phyloP scores from a whole-genome alignment of 176 grass and related monocot genomes.

The Dendrocalamus sinicus region DNA sequence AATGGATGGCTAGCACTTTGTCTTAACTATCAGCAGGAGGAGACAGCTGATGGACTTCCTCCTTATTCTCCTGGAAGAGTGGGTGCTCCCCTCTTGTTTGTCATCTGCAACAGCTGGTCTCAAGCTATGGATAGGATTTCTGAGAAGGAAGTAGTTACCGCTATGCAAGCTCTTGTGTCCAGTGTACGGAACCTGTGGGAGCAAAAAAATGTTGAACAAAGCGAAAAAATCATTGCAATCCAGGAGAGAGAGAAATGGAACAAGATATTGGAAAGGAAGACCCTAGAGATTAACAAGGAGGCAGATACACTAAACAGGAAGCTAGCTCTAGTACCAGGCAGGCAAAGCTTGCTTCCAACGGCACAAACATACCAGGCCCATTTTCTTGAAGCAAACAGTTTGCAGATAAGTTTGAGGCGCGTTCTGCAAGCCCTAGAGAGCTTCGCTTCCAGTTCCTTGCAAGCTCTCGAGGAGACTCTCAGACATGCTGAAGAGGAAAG shows the following conservation, averaged over 20 bases:
- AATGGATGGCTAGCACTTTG: slow-evolving; percentile 93
- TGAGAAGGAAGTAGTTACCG: slow-evolving; percentile 63
- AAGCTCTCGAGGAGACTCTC: slow-evolving; percentile 59
- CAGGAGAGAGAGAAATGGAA: slow-evolving; percentile 74
- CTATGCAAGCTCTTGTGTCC: slow-evolving; percentile 65
- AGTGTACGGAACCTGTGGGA: slow-evolving; percentile 59
- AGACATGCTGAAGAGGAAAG: slow-evolving; percentile 62
- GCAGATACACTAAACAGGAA: slow-evolving; percentile 75
- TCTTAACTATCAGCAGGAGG: slow-evolving; percentile 65
- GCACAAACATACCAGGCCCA: slow-evolving; percentile 39
- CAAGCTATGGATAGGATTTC: slow-evolving; percentile 75
- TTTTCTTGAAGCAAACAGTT: slow-evolving; percentile 48
- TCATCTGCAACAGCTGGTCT: slow-evolving; percentile 86
- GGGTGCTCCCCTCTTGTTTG: slow-evolving; percentile 78
- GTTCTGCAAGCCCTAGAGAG: slow-evolving; percentile 61
- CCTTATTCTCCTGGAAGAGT: slow-evolving; percentile 76
- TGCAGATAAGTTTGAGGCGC: slow-evolving; percentile 61
- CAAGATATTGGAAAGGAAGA: slow-evolving; percentile 69
- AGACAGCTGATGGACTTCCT: slow-evolving; percentile 57
- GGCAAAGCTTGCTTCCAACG: slow-evolving; percentile 48
- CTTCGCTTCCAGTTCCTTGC: slow-evolving; percentile 53
- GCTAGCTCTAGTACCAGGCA: slow-evolving; percentile 66
- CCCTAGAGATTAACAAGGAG: slow-evolving; percentile 76
- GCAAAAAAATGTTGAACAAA: slow-evolving; percentile 56
- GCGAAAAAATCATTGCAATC: slow-evolving; percentile 48